phyloP scores from a whole-genome alignment of 345 rosid species.

The Citrus hindsii region DNA sequence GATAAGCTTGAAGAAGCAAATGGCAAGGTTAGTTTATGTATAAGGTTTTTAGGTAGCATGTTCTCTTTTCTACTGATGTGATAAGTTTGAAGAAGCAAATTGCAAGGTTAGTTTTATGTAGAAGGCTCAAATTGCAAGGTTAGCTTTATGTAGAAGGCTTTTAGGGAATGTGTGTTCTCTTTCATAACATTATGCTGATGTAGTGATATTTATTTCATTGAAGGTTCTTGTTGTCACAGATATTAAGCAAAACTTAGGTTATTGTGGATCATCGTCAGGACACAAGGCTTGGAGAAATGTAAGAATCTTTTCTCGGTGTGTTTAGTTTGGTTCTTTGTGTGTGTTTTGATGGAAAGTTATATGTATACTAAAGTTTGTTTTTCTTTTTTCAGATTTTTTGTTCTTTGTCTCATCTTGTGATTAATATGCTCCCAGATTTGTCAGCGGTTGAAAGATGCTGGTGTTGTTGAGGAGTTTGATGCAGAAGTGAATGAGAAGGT shows the following conservation, averaged over 20 bases:
- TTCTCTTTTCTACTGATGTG: constrained; percentile 24
- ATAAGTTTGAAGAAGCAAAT: constrained; percentile 72
- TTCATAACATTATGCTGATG: not conserved
- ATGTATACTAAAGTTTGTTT: not conserved
- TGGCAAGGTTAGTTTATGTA: constrained; percentile 56
- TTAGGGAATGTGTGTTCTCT: not conserved
- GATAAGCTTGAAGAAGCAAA: constrained; percentile 76
- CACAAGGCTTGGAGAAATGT: constrained; percentile 91
- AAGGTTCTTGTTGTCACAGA: constrained; percentile 91
- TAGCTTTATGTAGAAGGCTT: not conserved
- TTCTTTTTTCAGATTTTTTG: constrained; percentile 2
- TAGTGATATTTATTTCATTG: constrained; percentile 32
- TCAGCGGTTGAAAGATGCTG: constrained; percentile 73
- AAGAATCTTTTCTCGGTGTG: constrained; percentile 7
- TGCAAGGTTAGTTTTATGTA: constrained; percentile 53
- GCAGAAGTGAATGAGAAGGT: constrained; percentile 83
- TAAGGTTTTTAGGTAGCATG: constrained; percentile 6
- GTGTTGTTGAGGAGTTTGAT: constrained; percentile 66
- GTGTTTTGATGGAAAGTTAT: not conserved
- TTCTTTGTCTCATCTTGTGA: constrained; percentile 16
- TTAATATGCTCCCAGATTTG: constrained; percentile 46
- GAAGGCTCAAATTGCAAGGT: not conserved
- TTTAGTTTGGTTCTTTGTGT: not conserved
- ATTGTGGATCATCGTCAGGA: constrained; percentile 47
- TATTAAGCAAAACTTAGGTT: constrained; percentile 79